Conservation (phyloP, 192 early-diverging fungal species). For the Entomortierella parvispora region DNA sequence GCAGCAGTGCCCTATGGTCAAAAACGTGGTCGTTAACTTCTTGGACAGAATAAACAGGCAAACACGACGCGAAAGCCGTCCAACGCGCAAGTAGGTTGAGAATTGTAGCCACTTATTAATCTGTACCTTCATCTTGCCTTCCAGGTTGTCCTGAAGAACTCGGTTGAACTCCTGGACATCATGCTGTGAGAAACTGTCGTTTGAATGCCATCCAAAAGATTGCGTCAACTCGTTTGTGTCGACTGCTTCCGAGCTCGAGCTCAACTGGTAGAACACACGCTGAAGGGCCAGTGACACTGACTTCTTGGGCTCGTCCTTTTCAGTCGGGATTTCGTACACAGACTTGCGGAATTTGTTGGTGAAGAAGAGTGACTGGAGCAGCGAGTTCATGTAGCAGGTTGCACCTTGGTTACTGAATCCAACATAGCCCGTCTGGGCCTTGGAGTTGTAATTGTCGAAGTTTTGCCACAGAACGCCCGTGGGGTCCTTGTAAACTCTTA, state of each 20-base stretch:
- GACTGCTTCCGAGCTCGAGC: constrained; percentile 75
- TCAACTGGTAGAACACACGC: constrained; percentile 93
- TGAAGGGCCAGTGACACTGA: constrained; percentile 92
- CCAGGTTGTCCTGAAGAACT: constrained; percentile 96
- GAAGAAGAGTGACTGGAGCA: constrained; percentile 94
- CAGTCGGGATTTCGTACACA: constrained; percentile 93
- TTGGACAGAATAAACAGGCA: not conserved
- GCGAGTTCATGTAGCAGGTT: constrained; percentile 99
- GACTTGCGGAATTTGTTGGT: constrained; percentile 95
- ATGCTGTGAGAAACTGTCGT: constrained; percentile 97
- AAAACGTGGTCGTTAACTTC: not conserved
- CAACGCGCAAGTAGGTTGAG: not conserved
- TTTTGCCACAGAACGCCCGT: constrained; percentile 97
- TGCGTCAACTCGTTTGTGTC: constrained; percentile 95
- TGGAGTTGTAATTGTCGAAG: constrained; percentile 92
- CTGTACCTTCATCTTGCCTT: constrained; percentile 95
- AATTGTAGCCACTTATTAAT: not conserved
- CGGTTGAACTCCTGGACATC: constrained; percentile 99
- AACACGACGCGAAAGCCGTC: not conserved
- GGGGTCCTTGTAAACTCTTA: constrained; percentile 85
- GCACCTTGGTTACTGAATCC: constrained; percentile 98
- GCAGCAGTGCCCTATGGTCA: constrained; percentile 77
- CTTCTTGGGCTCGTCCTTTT: constrained; percentile 87
- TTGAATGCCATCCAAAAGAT: constrained; percentile 98
- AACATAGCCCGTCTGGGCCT: constrained; percentile 89